Percentiles rank a stretch among this genome's conserved stretches.
These are phyloP conservation scores for Neurospora sublineolata DNA, from an alignment of 495 filamentous ascomycete species.

Conservation along the genomic window DNA sequence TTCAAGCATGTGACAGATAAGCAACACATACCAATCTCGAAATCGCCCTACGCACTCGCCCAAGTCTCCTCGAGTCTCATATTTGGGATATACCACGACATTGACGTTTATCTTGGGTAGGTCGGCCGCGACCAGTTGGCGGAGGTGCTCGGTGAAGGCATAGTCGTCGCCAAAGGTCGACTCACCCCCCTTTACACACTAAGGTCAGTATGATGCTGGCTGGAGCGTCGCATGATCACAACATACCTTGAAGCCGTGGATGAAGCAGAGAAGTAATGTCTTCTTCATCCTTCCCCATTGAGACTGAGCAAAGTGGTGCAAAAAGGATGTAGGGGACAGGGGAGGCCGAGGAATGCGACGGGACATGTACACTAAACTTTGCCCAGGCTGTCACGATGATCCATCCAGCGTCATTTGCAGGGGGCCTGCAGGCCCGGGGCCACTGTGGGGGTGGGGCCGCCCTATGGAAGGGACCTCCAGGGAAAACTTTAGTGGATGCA, in stretches of 20 bases:
- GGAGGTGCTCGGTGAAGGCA: slow-evolving; percentile 63
- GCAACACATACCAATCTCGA: slow-evolving; percentile 60
- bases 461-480: background rate
- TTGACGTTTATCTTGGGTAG: slow-evolving; percentile 64
- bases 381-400: background rate
- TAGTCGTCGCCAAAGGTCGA: slow-evolving; percentile 62
- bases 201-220: background rate
- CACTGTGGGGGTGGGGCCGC: background rate
- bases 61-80: slow-evolving; percentile 83
- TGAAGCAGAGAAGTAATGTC: slow-evolving; percentile 81
- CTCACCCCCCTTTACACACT: slow-evolving; percentile 57
- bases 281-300: slow-evolving; percentile 59
- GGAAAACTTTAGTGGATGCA: background rate
- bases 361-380: background rate
- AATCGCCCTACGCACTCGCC: slow-evolving; percentile 68
- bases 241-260: slow-evolving; percentile 92
- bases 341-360: background rate
- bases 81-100: slow-evolving; percentile 73
- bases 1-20: background rate
- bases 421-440: background rate
- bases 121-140: slow-evolving; percentile 52
- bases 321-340: background rate
- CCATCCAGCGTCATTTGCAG: background rate
- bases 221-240: background rate
- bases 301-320: slow-evolving; percentile 1